Base-by-base conservation (phyloP, 2,329 filamentous ascomycete genomes). In the Paecilomyces sp. region DNA sequence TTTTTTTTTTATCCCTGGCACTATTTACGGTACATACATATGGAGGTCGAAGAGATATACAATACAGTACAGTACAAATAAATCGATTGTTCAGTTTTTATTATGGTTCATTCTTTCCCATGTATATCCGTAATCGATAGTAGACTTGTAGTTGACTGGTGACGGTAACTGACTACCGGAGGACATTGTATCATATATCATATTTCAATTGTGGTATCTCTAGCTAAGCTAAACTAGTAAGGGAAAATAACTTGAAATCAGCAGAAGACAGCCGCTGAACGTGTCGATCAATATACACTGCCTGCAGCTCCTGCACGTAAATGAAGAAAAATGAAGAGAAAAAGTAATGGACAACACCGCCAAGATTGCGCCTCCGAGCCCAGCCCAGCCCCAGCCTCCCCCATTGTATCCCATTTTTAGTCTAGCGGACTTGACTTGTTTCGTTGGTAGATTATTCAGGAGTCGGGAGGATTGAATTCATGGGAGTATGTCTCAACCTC, bases 401-500 rank as follows among this genome's bases (percentile, higher is more conserved):
- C 41, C 31, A 11, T 33, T 33, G 31, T 47, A 18, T 47, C n/a
- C 41, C 41, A 18, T 47, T 47, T 47, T 8, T 47, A 6, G n/a
- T 47, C 13, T 18, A 18, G n/a, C 15, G 5, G 41, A 47, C 41
- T 47, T 47, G 7, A 1, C n/a, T 47, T 15, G n/a, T 47, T 47
- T 18, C 4, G 36, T 47, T n/a, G 7, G 36, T 22, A 22, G 22
- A 22, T n/a, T 28, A 28, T 28, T 28, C 25, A 18, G 13, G 13
- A 18, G 36, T 47, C 4, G 5, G n/a, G 36, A 13, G n/a, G 15
- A 18, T 33, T 11, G 31, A 41, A 41, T 58, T 28, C 25, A 28
- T 28, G 25, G 25, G 3, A 28, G 6, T 28, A 28, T 6, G 25
- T 57, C 50, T 60, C 30, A 58, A 34, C 53, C 52, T 64, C 63